phyloP scores from a whole-genome alignment of 2,329 filamentous ascomycete genomes.

The Scytalidium lignicola region DNA sequence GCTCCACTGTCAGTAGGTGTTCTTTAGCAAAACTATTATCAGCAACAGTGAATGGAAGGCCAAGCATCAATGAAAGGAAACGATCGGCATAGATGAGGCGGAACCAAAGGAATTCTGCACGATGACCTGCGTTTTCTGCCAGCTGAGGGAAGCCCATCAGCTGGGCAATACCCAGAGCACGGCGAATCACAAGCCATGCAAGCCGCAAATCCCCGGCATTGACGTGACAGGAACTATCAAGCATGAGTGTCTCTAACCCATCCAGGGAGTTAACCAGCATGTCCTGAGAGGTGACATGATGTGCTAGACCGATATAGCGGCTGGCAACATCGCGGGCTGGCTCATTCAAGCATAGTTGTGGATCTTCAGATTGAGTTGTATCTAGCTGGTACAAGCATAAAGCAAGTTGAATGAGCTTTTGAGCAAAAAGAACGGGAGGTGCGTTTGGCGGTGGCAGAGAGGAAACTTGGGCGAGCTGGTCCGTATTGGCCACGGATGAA shows the following conservation, averaged over 20 bases:
- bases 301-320: slow-evolving; percentile 9
- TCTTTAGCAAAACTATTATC: slow-evolving; percentile 27
- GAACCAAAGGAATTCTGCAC: slow-evolving; percentile 39
- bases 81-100: slow-evolving; percentile 40
- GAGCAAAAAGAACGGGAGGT: slow-evolving; percentile 39
- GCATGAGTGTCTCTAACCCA: slow-evolving; percentile 42
- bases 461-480: neutral
- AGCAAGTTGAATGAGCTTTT: slow-evolving; percentile 34
- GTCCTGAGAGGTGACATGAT: slow-evolving; percentile 39
- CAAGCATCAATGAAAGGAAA: slow-evolving; percentile 42
- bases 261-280: slow-evolving; percentile 39
- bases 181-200: slow-evolving; percentile 37
- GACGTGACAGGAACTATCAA: slow-evolving; percentile 37
- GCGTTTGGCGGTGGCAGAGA: slow-evolving; percentile 3
- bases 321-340: slow-evolving; percentile 17
- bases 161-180: slow-evolving; percentile 40
- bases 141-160: slow-evolving; percentile 21
- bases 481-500: neutral
- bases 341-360: slow-evolving; percentile 12
- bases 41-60: slow-evolving; percentile 36
- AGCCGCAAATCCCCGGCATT: slow-evolving; percentile 42
- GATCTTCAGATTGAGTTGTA: neutral
- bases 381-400: slow-evolving; percentile 28
- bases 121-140: slow-evolving; percentile 28
- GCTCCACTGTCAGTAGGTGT: slow-evolving; percentile 24